These are phyloP conservation scores for Trypanosoma cruzi DNA, from an alignment of 208 protist genomes.

Conservation along the genomic window DNA sequence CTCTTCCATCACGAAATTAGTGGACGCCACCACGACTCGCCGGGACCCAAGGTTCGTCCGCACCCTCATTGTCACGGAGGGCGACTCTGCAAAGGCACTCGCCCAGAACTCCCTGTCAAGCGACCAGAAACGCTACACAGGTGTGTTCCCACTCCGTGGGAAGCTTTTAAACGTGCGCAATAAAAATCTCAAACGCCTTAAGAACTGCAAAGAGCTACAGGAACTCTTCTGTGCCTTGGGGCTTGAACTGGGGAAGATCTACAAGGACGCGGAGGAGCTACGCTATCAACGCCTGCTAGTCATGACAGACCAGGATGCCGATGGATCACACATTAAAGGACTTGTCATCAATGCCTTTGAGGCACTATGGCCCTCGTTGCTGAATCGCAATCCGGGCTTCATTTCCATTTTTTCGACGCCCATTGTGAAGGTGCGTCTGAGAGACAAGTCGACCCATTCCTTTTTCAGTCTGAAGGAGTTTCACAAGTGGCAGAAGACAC, in stretches of 20 bases:
- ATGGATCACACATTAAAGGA: conserved; percentile 99
- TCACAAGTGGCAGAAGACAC: conserved; percentile 92
- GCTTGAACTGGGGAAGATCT: conserved; percentile 77
- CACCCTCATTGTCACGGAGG: conserved; percentile 98
- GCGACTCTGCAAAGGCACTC: conserved; percentile 98
- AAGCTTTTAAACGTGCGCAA: conserved; percentile 99
- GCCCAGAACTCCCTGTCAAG: conserved; percentile 96
- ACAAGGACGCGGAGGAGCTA: conserved; percentile 81
- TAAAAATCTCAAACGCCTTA: conserved; percentile 90
- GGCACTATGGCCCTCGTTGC: conserved; percentile 97
- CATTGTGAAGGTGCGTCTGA: conserved; percentile 97
- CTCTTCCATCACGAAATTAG: conserved; percentile 98
- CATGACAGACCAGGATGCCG: conserved; percentile 99
- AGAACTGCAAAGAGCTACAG: conserved; percentile 93
- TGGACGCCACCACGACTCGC: conserved; percentile 88
- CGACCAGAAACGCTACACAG: conserved; percentile 96
- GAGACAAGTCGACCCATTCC: conserved; percentile 68
- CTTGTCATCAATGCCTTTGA: conserved; percentile 99
- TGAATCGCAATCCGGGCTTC: conserved; percentile 89
- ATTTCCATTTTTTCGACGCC: conserved; percentile 99
- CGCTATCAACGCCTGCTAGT: conserved; percentile 99
- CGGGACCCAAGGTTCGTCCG: conserved; percentile 82
- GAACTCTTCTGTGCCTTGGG: conserved; percentile 89
- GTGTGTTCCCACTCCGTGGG: conserved; percentile 98
- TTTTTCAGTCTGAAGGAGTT: conserved; percentile 99